phyloP scores from a whole-genome alignment of 805 yeast genomes.

The Pichia nanzhaoensis region DNA sequence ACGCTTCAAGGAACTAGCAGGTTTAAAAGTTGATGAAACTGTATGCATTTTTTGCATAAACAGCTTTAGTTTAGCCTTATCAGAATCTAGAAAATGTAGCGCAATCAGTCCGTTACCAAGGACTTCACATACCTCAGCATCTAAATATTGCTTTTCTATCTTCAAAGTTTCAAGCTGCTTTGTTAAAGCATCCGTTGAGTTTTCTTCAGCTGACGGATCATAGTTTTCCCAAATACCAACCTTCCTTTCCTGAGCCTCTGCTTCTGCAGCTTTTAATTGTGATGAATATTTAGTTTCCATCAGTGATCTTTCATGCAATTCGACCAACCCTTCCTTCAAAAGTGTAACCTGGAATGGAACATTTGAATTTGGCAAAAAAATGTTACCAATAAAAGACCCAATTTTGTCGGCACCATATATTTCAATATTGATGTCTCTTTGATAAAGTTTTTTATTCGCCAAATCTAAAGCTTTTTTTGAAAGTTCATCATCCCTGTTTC shows the following conservation, averaged over 20 bases:
- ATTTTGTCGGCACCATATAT: slow-evolving; percentile 65
- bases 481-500: slow-evolving; percentile 30
- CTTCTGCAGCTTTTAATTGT: slow-evolving; percentile 56
- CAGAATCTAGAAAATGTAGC: slow-evolving; percentile 38
- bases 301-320: slow-evolving; percentile 60
- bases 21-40: slow-evolving; percentile 30
- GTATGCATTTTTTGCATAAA: slow-evolving; percentile 45
- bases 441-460: slow-evolving; percentile 50
- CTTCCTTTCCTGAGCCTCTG: slow-evolving; percentile 45
- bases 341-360: slow-evolving; percentile 53
- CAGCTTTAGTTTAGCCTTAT: slow-evolving; percentile 32
- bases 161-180: slow-evolving; percentile 19
- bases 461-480: slow-evolving; percentile 48
- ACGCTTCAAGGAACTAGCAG: slow-evolving; percentile 34
- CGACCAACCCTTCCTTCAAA: slow-evolving; percentile 56
- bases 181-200: slow-evolving; percentile 17
- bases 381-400: slow-evolving; percentile 75
- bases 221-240: slow-evolving; percentile 66
- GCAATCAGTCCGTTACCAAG: slow-evolving; percentile 36
- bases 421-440: slow-evolving; percentile 67
- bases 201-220: slow-evolving; percentile 36
- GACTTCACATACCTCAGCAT: slow-evolving; percentile 48
- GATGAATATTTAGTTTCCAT: slow-evolving; percentile 46
- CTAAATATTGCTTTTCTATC: slow-evolving; percentile 37
- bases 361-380: slow-evolving; percentile 45